Conservation (phyloP, 2,329 filamentous ascomycete genomes). For the Cryphonectria parasitica region DNA sequence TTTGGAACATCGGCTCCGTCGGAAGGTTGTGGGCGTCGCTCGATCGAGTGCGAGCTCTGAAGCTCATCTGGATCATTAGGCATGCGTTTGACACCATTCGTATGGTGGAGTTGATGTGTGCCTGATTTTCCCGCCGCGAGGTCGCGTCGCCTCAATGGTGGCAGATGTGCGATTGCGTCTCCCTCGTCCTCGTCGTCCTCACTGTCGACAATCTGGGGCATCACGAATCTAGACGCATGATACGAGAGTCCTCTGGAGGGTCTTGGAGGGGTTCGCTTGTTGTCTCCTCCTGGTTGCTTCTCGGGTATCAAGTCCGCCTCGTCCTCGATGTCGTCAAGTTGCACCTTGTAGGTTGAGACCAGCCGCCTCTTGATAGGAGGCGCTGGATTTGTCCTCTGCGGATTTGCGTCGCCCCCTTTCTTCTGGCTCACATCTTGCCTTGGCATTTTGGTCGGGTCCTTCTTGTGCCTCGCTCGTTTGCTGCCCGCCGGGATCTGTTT, state of each 20-base stretch:
- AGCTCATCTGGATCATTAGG: constrained; percentile 3
- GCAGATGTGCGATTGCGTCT: background rate
- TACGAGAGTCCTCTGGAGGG: background rate
- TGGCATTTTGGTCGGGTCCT: background rate
- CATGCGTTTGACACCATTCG: constrained; percentile 15
- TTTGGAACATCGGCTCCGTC: constrained; percentile 13
- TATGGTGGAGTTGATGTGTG: background rate
- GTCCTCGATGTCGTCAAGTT: constrained; percentile 21
- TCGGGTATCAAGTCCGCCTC: background rate
- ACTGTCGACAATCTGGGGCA: background rate
- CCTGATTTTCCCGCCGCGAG: background rate
- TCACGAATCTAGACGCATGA: background rate
- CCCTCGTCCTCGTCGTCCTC: constrained; percentile 19
- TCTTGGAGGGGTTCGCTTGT: background rate
- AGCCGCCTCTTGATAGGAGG: constrained; percentile 3
- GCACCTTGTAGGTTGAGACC: background rate
- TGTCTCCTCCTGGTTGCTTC: background rate
- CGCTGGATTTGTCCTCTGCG: background rate
- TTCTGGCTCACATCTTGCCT: background rate
- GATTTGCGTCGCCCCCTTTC: background rate
- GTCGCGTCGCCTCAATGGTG: background rate
- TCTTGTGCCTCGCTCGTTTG: constrained; percentile 18
- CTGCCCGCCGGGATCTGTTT: background rate
- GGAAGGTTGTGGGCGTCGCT: constrained; percentile 10
- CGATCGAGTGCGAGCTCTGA: background rate